Percentiles rank a stretch among this genome's conserved stretches.
These are phyloP conservation scores for Paramecium sonneborni DNA, from an alignment of 73 alveolate species.

Conservation along the genomic window DNA sequence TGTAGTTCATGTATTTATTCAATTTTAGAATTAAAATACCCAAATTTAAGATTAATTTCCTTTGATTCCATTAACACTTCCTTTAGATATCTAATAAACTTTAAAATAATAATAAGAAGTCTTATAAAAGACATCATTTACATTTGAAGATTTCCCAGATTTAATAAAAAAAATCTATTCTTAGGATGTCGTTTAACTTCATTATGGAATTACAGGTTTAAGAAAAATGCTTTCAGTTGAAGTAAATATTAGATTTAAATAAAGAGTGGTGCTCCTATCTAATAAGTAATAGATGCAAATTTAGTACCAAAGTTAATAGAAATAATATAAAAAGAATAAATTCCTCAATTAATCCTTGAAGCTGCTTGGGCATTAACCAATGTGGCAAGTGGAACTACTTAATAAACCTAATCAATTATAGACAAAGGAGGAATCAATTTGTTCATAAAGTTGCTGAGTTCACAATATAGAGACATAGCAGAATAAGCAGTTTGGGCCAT, in stretches of 20 bases:
- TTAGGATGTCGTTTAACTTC: conserved; percentile 58
- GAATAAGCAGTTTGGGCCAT: conserved; percentile 97
- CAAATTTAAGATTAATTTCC: not conserved
- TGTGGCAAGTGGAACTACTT: conserved; percentile 94
- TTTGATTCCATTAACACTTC: conserved; percentile 6
- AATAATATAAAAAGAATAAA: conserved; percentile 74
- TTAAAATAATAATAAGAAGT: not conserved
- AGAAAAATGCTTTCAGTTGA: conserved; percentile 93
- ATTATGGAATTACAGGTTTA: conserved; percentile 90
- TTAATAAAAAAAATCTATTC: conserved; percentile 66
- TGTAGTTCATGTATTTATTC: not conserved
- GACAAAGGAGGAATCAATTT: conserved; percentile 94
- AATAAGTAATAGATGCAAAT: conserved; percentile 92
- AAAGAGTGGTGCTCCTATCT: conserved; percentile 89
- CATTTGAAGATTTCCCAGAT: conserved; percentile 74
- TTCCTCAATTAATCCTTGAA: conserved; percentile 94
- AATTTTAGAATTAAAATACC: not conserved
- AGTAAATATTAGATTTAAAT: not conserved
- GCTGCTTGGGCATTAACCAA: conserved; percentile 98
- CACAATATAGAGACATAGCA: conserved; percentile 84
- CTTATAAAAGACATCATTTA: conserved; percentile 23
- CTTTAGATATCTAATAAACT: not conserved
- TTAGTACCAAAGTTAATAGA: conserved; percentile 88
- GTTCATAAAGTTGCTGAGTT: conserved; percentile 78
- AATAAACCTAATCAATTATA: conserved; percentile 88